Conservation (phyloP, 208 protist genomes). For the Leishmania lainsoni region DNA sequence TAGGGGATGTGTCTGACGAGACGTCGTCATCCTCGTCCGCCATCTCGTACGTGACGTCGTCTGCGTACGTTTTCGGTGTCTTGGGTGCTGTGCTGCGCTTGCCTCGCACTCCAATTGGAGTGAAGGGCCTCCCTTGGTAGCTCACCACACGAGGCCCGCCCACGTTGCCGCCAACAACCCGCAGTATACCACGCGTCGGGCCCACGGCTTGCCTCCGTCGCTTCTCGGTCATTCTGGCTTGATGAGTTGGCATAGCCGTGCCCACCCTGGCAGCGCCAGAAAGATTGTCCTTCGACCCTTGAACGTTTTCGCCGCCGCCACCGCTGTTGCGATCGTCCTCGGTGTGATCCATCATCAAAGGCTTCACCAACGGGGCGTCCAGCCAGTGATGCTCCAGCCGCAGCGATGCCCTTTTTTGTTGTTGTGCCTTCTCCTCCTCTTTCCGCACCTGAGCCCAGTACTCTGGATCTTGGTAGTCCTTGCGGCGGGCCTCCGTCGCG, state of each 20-base stretch:
- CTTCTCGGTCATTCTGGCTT: slow-evolving; percentile 9
- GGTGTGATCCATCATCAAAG: not conserved
- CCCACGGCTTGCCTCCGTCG: slow-evolving; percentile 1
- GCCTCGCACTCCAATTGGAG: slow-evolving; percentile 45
- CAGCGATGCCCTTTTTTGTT: slow-evolving; percentile 10
- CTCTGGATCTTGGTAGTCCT: slow-evolving; percentile 36
- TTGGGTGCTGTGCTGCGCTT: slow-evolving; percentile 12
- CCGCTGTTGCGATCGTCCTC: not conserved
- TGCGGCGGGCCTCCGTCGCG: slow-evolving; percentile 32
- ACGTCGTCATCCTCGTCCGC: slow-evolving; percentile 23
- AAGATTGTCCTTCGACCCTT: not conserved
- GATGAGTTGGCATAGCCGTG: not conserved
- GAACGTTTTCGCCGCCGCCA: not conserved
- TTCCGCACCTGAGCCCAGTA: slow-evolving; percentile 43
- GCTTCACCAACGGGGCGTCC: slow-evolving; percentile 8
- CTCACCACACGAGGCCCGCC: slow-evolving; percentile 32
- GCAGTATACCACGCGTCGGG: not conserved
- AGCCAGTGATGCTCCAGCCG: slow-evolving; percentile 33
- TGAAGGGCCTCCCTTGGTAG: slow-evolving; percentile 59
- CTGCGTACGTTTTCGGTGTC: slow-evolving; percentile 21
- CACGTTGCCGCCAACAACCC: slow-evolving; percentile 1
- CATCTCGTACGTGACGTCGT: slow-evolving; percentile 30
- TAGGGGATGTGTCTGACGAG: not conserved
- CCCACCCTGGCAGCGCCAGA: not conserved
- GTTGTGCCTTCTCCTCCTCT: slow-evolving; percentile 29